Conservation (phyloP, 805 yeast genomes). For the Candida railenensis region DNA sequence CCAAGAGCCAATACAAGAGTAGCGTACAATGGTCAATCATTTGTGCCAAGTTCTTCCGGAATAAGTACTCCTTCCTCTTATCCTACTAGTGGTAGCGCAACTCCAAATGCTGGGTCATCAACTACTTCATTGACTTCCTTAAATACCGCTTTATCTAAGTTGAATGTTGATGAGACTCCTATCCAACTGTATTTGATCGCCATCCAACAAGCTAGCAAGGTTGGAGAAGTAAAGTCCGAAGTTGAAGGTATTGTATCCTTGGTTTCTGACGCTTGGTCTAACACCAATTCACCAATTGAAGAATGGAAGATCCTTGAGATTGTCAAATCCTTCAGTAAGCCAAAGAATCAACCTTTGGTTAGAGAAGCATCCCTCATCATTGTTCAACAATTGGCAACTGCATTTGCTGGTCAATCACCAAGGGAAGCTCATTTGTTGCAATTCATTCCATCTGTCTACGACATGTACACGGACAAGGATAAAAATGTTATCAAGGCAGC, state of each 20-base stretch:
- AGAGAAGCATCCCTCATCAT: conserved; percentile 77
- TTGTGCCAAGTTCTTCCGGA: conserved; percentile 8
- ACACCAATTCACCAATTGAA: conserved; percentile 47
- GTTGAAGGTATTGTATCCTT: conserved; percentile 53
- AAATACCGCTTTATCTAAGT: conserved; percentile 64
- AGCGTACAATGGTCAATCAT: conserved; percentile 3
- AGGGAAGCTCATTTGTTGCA: conserved; percentile 72
- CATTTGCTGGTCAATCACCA: conserved; percentile 67
- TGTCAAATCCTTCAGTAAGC: conserved; percentile 62
- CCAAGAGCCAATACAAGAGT: conserved; percentile 1
- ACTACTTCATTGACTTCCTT: conserved; percentile 74
- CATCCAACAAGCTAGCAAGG: conserved; percentile 49
- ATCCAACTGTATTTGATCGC: conserved; percentile 55
- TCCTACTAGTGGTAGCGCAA: conserved; percentile 36
- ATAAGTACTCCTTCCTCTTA: conserved; percentile 2
- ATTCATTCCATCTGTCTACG: conserved; percentile 63
- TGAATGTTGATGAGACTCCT: conserved; percentile 59
- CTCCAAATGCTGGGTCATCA: conserved; percentile 44
- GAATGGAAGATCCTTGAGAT: conserved; percentile 69
- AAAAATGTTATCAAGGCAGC: conserved; percentile 83
- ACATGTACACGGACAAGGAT: conserved; percentile 83
- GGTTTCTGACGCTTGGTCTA: conserved; percentile 31
- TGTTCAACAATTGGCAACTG: conserved; percentile 55
- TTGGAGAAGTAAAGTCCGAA: conserved; percentile 55
- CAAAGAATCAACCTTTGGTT: conserved; percentile 69